Evolutionary conservation across 306 rosid genomes (phyloP).

Genomic region (Mimosa pudica): DNA sequence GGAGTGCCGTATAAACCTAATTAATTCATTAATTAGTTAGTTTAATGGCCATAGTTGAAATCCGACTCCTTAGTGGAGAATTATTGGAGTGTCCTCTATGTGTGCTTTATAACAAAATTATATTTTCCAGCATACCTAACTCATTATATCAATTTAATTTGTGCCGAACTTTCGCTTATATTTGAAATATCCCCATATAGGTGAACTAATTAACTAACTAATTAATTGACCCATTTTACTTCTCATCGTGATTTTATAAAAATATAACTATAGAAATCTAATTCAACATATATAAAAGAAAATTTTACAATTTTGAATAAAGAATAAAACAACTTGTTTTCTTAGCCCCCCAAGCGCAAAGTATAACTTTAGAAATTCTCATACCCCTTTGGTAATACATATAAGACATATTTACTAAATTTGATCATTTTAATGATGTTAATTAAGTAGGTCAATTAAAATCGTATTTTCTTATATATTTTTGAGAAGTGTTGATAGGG

Average conservation of each 20-base stretch:
- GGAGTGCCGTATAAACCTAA: slow-evolving; percentile 39
- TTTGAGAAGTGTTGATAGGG: no score
- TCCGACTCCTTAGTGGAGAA: slow-evolving; percentile 50
- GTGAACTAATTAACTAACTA: neutral
- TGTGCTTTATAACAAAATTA: slow-evolving; percentile 34
- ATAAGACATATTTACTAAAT: no score
- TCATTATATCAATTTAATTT: neutral
- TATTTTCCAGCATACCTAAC: slow-evolving; percentile 34
- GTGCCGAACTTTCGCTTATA: neutral
- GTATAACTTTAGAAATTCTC: no score
- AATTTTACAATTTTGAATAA: no score
- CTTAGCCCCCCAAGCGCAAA: no score
- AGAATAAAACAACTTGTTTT: no score
- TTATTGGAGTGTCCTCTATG: slow-evolving; percentile 46
- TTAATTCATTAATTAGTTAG: slow-evolving; percentile 21
- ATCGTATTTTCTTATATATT: no score
- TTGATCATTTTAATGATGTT: no score
- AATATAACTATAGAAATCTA: no score
- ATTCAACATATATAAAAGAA: no score
- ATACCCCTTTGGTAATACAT: no score
- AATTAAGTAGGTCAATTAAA: no score
- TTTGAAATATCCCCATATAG: neutral
- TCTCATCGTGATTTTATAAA: neutral
- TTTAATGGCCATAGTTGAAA: slow-evolving; percentile 37
- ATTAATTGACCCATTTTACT: neutral